phyloP scores from a whole-genome alignment of 352 stramenopile species.

The Globisporangium cylindrosporum region DNA sequence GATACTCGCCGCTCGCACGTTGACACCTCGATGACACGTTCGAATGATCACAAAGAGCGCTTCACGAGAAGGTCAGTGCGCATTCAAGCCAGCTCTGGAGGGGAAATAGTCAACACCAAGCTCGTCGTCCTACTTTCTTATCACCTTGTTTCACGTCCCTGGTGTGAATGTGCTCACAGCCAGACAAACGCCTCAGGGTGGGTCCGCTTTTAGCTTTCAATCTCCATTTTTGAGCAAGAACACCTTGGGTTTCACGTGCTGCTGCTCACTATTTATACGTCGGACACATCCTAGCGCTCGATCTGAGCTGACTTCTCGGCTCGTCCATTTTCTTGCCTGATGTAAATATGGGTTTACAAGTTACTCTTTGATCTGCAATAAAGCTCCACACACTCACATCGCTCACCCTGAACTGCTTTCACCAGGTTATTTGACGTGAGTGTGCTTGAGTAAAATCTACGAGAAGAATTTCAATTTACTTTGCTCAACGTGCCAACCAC shows the following conservation, averaged over 20 bases:
- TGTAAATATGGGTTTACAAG: neutral
- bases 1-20: neutral
- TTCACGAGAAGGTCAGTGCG: neutral
- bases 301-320: too few relatives aligned
- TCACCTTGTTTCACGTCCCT: neutral
- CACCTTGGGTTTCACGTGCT: neutral
- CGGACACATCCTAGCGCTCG: neutral
- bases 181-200: neutral
- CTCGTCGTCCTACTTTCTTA: slow-evolving; percentile 8
- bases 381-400: neutral
- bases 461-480: neutral
- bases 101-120: neutral
- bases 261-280: neutral
- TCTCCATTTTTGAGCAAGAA: neutral
- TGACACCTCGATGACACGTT: neutral
- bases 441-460: neutral
- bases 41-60: neutral
- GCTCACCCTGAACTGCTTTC: neutral
- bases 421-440: neutral
- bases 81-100: neutral
- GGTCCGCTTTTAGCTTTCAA: neutral
- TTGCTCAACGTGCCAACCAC: neutral
- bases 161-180: neutral
- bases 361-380: neutral
- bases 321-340: neutral